Evolutionary conservation across 192 early-diverging fungal genomes (phyloP).

Genomic region (Chytriomyces sp.): DNA sequence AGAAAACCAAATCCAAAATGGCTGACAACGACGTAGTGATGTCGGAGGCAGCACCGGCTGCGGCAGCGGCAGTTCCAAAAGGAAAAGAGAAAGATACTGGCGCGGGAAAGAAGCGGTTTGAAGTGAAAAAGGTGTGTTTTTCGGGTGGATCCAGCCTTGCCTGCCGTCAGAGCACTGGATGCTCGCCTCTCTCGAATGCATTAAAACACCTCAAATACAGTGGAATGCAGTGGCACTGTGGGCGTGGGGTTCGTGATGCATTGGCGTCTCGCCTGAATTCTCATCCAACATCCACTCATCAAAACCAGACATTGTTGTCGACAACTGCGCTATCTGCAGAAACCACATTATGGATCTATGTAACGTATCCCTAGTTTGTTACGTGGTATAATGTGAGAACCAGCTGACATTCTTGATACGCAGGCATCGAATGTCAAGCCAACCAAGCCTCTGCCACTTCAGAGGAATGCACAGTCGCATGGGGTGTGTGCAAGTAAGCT

Average conservation of each 20-base stretch:
- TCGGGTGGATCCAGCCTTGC: not conserved
- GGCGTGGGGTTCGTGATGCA: conserved; percentile 86
- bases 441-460: conserved; percentile 91
- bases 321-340: conserved; percentile 98
- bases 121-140: conserved; percentile 84
- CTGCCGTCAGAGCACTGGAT: too few species aligned
- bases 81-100: conserved; percentile 57
- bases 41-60: conserved; percentile 39
- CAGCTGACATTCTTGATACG: not conserved
- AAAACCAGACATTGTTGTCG: conserved; percentile 85
- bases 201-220: conserved; percentile 41
- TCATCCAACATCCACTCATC: not conserved
- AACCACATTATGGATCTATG: conserved; percentile 99
- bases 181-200: too few species aligned
- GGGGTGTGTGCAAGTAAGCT: conserved; percentile 93
- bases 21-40: conserved; percentile 29
- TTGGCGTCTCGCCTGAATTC: not conserved
- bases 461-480: conserved; percentile 94
- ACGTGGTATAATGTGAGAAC: not conserved
- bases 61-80: conserved; percentile 39
- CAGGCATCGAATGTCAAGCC: conserved; percentile 96
- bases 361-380: conserved; percentile 40
- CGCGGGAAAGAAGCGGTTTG: conserved; percentile 78
- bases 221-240: conserved; percentile 99
- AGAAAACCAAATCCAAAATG: conserved; percentile 37